These are phyloP conservation scores for Cytospora leucostoma DNA, from an alignment of 2,329 filamentous ascomycete species.

Conservation along the genomic window DNA sequence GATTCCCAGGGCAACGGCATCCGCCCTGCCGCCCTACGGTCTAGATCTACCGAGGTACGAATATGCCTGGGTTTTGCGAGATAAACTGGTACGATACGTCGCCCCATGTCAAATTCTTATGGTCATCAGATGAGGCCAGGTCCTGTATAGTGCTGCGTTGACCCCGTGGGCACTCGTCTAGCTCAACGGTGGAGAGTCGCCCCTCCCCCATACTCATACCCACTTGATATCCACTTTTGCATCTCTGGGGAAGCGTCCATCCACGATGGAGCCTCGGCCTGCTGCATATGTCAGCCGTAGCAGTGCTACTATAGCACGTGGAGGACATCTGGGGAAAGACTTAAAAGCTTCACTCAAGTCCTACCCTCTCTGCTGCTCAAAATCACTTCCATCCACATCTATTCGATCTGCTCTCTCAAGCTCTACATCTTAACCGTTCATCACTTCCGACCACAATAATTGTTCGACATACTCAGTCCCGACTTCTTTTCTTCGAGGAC, in stretches of 20 bases:
- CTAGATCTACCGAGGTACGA: too few relatives aligned
- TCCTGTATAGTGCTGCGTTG: too few relatives aligned
- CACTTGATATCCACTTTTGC: background rate
- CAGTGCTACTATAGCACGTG: background rate
- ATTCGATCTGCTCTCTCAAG: background rate
- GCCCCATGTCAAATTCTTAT: too few relatives aligned
- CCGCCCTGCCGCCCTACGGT: too few relatives aligned
- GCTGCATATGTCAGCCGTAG: background rate
- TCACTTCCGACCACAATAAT: background rate
- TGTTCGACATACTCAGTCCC: too few relatives aligned
- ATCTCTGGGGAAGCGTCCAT: background rate
- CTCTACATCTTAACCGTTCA: background rate
- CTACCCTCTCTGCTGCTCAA: background rate
- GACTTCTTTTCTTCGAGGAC: background rate
- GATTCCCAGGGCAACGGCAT: too few relatives aligned
- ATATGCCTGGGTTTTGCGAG: too few relatives aligned
- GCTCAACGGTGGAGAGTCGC: background rate
- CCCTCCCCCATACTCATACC: background rate
- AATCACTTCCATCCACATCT: background rate
- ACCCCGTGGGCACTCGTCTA: too few relatives aligned
- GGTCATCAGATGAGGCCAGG: too few relatives aligned
- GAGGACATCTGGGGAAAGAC: background rate
- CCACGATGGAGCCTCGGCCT: background rate
- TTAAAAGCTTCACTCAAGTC: background rate
- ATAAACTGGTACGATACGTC: too few relatives aligned